Base-by-base conservation (phyloP, 352 stramenopile species). In the Pythium inflatum region DNA sequence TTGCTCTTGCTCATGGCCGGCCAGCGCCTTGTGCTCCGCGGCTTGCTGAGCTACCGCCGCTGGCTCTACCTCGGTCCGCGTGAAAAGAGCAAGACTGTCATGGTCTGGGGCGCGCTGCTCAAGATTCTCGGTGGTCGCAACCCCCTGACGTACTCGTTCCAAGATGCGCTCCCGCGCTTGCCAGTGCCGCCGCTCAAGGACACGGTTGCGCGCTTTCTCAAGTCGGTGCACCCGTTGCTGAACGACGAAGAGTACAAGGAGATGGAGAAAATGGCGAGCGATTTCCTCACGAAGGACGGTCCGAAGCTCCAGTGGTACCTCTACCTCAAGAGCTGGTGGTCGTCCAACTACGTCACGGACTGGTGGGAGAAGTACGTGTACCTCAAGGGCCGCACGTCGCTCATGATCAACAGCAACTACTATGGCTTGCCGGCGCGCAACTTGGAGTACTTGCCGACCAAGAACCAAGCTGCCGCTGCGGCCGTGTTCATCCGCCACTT, bases 361-460 rank as follows among this genome's bases (percentile, higher is more conserved):
- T 95, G 87, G 87, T 96, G 89, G 89, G 89, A 96, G 76, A 90
- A 94, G 72, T 96, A 96, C 68, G 89, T 96, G 58, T 96, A 95
- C 74, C 75, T 96, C 28, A 92, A 92, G 60, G 87, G 88, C 67
- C 88, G 91, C 62, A 92, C 82, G 50, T 94, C 90, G 28, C 79
- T 97, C 66, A 92, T 93, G 80, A 95, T 97, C 74, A 97, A 97
- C 77, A 94, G 83, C 76, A 97, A 97, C 75, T 97, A 97, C 80
- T 97, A 97, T 64, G 89, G 87, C 8, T 79, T 97, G 24, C 87
- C 83, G 9, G 75, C 78, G 24, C 54, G 78, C 22, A 91, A 92
- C 60, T 56, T 92, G 5, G 63, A 90, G 25, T 90, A 88, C 58
- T 77, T 79, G 56, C 75, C 83, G 0, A 87, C 88, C 6, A 79